Conservation (phyloP, 1,284 basidiomycete genomes). For the Heterobasidion parviporum region DNA sequence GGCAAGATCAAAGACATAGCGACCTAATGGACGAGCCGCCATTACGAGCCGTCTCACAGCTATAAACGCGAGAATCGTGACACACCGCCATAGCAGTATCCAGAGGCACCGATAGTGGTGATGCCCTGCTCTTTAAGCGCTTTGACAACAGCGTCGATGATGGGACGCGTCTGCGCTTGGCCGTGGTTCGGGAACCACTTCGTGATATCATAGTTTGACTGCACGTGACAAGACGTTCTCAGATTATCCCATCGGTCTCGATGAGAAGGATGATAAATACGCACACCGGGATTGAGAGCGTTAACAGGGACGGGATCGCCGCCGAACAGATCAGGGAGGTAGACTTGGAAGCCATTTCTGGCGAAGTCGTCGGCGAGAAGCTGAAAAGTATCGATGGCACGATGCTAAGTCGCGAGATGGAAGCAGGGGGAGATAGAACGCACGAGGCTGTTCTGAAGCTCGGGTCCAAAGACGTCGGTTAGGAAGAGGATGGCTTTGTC, state of each 20-base stretch:
- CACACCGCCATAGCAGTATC: constrained; percentile 66
- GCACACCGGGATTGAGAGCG: constrained; percentile 27
- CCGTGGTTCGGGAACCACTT: constrained; percentile 46
- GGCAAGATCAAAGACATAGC: constrained; percentile 60
- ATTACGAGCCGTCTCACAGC: constrained; percentile 4
- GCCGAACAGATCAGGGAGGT: constrained; percentile 51
- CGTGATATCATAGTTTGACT: constrained; percentile 29
- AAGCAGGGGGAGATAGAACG: constrained; percentile 7
- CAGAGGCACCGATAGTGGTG: constrained; percentile 48
- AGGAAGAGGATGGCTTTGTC: constrained; percentile 52
- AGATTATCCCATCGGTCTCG: background rate
- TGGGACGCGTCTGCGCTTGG: constrained; percentile 35
- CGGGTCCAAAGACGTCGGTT: constrained; percentile 59
- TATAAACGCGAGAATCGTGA: constrained; percentile 1
- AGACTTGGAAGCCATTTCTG: constrained; percentile 58
- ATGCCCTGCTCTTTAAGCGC: constrained; percentile 53
- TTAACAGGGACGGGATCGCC: constrained; percentile 45
- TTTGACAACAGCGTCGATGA: constrained; percentile 47
- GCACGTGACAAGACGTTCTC: background rate
- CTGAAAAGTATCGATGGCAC: constrained; percentile 21
- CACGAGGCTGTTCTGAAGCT: constrained; percentile 46
- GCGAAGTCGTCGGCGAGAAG: constrained; percentile 69
- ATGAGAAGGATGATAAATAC: constrained; percentile 14
- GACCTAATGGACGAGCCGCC: constrained; percentile 22
- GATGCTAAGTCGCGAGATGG: background rate